Evolutionary conservation across 2,329 filamentous ascomycete genomes (phyloP), one percentile per base, ranked within the genome.

Genomic region (Fusarium dlaminii): DNA sequence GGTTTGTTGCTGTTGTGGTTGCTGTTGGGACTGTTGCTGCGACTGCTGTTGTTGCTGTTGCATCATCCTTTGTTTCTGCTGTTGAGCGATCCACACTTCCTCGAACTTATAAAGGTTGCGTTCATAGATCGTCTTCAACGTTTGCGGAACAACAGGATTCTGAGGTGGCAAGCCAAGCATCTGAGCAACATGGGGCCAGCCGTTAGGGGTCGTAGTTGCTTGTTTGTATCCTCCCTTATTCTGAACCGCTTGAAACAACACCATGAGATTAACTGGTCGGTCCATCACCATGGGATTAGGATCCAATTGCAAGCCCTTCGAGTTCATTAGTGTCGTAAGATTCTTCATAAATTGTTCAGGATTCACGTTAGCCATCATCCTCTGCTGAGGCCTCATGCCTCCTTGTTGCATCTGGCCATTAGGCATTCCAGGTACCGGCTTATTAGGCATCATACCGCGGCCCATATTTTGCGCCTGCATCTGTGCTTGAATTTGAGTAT

Each of bases 81-180:
- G 89, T 75, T 89, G 88, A 39, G 86, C 84, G 40, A 88, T 79
- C 85, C 89, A 93, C 5, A 88, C 89, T 67, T 91, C 89, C 80
- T 98, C 95, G 73, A 97, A 98, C 37, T 91, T 89, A 32, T 89
- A 84, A 11, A 98, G 84, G 74, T 95, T 95, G 40, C 89, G 87
- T 77, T 95, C 92, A 81, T 96, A 97, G 12, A 94, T 87, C 34
- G 88, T 87, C 76, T 91, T 90, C 75, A 98, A 81, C 75, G 96
- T 91, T 66, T 89, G 88, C 5, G 90, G 87, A 1, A 93, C 94
- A 15, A 86, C 88, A 3, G 91, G 92, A 62, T 89, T 84, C 72
- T 94, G 92, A 59, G 87, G 86, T 1, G 88, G 88, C 54, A 94
- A 90, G 9, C 89, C 87, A 55, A 95, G 81, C 36, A 88, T 84